Evolutionary conservation across 116 monocot genomes (phyloP), one percentile per base, ranked within the genome.

Genomic region (Trichopus zeylanicus): DNA sequence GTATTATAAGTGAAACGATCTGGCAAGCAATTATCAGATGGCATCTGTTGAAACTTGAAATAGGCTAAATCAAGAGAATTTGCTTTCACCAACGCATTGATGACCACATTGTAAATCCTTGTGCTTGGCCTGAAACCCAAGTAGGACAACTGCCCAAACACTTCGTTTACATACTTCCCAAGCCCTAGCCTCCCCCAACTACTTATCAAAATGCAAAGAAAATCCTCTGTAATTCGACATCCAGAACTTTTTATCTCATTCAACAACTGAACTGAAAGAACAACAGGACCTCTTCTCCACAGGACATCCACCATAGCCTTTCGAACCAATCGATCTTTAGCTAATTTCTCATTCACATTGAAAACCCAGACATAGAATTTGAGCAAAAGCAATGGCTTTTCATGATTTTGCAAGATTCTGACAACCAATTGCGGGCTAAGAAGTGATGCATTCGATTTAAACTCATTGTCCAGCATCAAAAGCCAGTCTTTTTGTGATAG

Each of bases 41-140:
- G 61, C 97, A 97, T 97, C 52, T 97, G 97, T 32, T 90, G 87
- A 65, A 90, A 97, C 72, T 79, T 90, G 46, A 84, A 70, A 56
- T 97, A 97, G 28, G 91, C 91, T 6, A 81, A 54, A 68, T 90
- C 90, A 10, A 97, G 70, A 5, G 79, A 83, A 48, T 82, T 73
- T 1, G 95, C 53, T 55, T 72, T 79, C 52, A 95, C 76, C 63
- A 88, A 42, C 16, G 89, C 79, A 35, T 82, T 75, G 22, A 85
- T 87, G 3, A 87, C 72, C 7, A 78, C 55, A 48, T 90, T 87
- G 53, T 87, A 87, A 21, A 83, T 24, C 23, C 72, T 55, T 3
- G 87, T 84, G 55, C 58, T 90, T 3, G 81, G 84, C 55, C 67
- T 76, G 39, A 87, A 67, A 16, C 87, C 84, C 49, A 97, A 62